Conservation (phyloP, 495 filamentous ascomycete genomes). For the Terfezia boudieri region DNA sequence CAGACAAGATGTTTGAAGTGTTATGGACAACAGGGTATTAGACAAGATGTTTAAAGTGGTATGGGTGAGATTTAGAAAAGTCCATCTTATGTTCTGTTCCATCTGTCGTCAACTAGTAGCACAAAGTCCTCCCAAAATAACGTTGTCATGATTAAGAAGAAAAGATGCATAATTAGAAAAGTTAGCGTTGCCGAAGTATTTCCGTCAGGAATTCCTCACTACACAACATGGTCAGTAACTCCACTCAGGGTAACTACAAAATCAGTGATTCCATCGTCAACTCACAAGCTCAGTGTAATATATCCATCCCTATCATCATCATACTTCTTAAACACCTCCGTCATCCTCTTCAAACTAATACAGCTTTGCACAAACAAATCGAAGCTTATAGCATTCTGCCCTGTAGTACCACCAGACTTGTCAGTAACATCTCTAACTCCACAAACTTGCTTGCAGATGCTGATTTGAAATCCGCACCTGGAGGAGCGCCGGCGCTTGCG, state of each 20-base stretch:
- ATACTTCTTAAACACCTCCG: constrained; percentile 97
- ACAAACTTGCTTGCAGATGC: background rate
- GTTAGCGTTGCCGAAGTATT: constrained; percentile 18
- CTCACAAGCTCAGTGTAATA: constrained; percentile 15
- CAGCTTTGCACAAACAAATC: constrained; percentile 96
- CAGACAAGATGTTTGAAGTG: no score
- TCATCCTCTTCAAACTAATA: constrained; percentile 92
- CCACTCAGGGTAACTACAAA: background rate
- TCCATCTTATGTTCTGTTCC: no score
- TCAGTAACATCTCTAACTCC: background rate
- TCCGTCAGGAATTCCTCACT: constrained; percentile 17
- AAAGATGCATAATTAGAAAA: no score
- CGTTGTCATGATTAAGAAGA: no score
- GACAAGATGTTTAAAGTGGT: no score
- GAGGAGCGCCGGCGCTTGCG: background rate
- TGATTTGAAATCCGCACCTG: background rate
- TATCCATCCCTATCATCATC: constrained; percentile 75
- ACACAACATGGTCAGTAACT: constrained; percentile 1
- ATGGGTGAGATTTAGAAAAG: no score
- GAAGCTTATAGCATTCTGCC: constrained; percentile 52
- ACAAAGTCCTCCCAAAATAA: no score
- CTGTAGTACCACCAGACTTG: constrained; percentile 5
- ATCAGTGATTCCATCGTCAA: background rate
- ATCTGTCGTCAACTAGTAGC: no score
- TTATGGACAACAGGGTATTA: no score